Evolutionary conservation across 1,284 basidiomycete species (phyloP).

Genomic region (Tilletia caries): DNA sequence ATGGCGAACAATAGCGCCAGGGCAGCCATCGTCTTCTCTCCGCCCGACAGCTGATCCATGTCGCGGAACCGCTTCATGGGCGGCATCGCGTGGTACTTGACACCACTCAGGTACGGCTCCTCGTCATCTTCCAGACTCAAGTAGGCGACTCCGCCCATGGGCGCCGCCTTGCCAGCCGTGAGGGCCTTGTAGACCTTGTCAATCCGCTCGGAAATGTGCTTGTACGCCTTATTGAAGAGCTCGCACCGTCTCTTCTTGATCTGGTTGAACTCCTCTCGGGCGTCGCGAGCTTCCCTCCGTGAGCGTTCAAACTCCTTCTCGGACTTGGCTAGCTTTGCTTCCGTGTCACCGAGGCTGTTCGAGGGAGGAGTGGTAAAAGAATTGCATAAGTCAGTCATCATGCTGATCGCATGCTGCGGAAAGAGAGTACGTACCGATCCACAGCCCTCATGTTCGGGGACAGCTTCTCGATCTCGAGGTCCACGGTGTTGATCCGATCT

Average conservation of each 20-base stretch:
- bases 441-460: conserved; percentile 95
- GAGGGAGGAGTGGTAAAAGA: neutral
- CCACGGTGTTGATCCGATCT: conserved; percentile 39
- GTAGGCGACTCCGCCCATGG: conserved; percentile 94
- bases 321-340: conserved; percentile 62
- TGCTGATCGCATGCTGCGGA: neutral
- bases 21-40: conserved; percentile 97
- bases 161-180: conserved; percentile 86
- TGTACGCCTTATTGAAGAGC: conserved; percentile 92
- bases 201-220: conserved; percentile 89
- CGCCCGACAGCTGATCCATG: conserved; percentile 97
- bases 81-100: conserved; percentile 94
- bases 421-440: conserved; percentile 63
- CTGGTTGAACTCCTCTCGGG: conserved; percentile 84
- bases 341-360: conserved; percentile 81
- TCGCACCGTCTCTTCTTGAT: conserved; percentile 69
- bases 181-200: conserved; percentile 97
- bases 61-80: conserved; percentile 98
- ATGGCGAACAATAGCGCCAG: conserved; percentile 92
- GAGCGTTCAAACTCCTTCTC: conserved; percentile 62
- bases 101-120: conserved; percentile 92
- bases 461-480: conserved; percentile 81
- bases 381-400: neutral
- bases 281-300: conserved; percentile 74
- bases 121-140: conserved; percentile 92